Base-by-base conservation (phyloP, 1,284 basidiomycete species). In the Ustilago shanxiensis region DNA sequence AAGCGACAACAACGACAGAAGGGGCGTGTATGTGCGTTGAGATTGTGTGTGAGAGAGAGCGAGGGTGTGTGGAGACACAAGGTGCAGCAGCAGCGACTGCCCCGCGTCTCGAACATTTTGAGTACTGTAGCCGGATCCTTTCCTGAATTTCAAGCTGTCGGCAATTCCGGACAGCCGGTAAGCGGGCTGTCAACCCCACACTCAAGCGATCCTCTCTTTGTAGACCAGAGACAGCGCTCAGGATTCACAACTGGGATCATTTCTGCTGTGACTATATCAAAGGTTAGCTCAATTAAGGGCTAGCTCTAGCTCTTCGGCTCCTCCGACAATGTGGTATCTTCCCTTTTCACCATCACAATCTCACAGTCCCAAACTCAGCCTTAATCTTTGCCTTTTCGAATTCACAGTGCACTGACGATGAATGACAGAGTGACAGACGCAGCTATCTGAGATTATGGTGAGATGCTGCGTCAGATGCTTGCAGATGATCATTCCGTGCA, bases 141-240 rank as follows among this genome's bases (percentile, higher is more conserved):
- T 37, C 3, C 26, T 52, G 26, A 13, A 20, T 33, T 52, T 52
- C 16, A 5, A 26, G 35, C 35, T 37, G 35, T 70, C 67, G 67
- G 67, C 67, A 70, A 65, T 33, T 70, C 62, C 61, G 67, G 58
- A 52, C 47, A 44, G 26, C 62, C 52, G 53, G 49, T 57, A 33
- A 65, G 54, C 57, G 59, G 61, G 50, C 37, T 54, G 50, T 55
- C 50, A 52, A 49, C 44, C 22, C 44, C 44, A 16, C 44, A 45
- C 44, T 45, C 54, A 33, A 41, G 24, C 39, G 41, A 53, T n/a
- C n/a, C 22, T 57, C 45, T 33, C 29, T 18, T 16, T 26, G n/a
- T 7, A 16, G 26, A 11, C n/a, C n/a, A n/a, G 26, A 57, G 47
- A 39, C 45, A 37, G 31, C 50, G 26, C 24, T 18, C 24, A 24